Evolutionary conservation across 1,284 basidiomycete genomes (phyloP), one percentile per base, ranked within the genome.

Genomic region (Earliella scabrosa): DNA sequence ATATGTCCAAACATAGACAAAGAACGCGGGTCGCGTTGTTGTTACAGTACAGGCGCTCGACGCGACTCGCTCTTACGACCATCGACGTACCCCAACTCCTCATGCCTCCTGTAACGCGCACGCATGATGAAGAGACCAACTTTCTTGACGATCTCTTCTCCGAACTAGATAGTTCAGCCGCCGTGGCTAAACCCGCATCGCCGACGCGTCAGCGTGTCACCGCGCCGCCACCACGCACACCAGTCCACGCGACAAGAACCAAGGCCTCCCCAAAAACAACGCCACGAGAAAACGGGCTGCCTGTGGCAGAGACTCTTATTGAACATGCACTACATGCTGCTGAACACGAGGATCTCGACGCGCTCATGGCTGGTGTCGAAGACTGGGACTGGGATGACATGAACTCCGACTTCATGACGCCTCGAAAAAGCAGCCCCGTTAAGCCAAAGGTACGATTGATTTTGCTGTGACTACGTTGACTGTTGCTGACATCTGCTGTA

Each of bases 311-410:
- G 4, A 5, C 11, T 2, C 14, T 18, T 2, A 26, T 21, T 8
- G 13, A 20, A 16, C 29, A 20, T 26, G 46, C 21, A 9, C 23
- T 50, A 2, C 32, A 45, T 23, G 29, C 27, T 7, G 58, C 46
- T 8, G 46, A 66, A 14, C 59, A 71, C 51, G 44, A 71, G 39
- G 68, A 71, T 43, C 31, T 77, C 8, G 66, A 66, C 0, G 64
- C 63, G 4, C 72, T 82, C 18, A 59, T 79, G 13, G 76, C 76
- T 2, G 79, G 79, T 0, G 79, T 75, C 1, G 78, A 78, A 48
- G 73, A 73, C 26, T 82, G 80, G 81, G 77, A 82, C 57, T 82
- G 80, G 82, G 68, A 76, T 35, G 79, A 80, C 49, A 75, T 80
- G 75, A 71, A 75, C 52, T 70, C 64, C 3, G 78, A 79, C 39